phyloP scores from a whole-genome alignment of 2,329 filamentous ascomycete species.

The Paracoccidioides lutzii region DNA sequence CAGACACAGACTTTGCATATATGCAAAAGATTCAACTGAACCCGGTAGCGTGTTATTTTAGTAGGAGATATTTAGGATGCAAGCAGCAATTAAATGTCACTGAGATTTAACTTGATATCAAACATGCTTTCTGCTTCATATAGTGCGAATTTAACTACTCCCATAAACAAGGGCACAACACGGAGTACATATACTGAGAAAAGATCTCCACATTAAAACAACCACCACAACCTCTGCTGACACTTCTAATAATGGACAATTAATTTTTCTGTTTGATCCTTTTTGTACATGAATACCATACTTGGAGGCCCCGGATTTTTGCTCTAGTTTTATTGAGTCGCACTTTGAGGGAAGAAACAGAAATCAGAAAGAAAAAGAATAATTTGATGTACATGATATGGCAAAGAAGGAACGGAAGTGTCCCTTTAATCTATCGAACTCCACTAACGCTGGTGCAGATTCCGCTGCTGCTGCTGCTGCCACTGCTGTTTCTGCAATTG shows the following conservation, averaged over 20 bases:
- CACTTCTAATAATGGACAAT: background rate
- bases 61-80: background rate
- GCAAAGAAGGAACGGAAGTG: constrained; percentile 21
- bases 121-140: too few species aligned
- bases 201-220: too few species aligned
- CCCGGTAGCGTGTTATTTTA: too few species aligned
- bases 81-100: background rate
- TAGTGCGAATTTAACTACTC: too few species aligned
- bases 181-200: too few species aligned
- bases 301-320: background rate
- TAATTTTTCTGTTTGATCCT: background rate
- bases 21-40: too few species aligned
- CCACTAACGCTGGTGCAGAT: background rate
- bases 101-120: too few species aligned
- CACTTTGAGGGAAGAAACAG: background rate
- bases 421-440: constrained; percentile 13
- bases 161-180: too few species aligned
- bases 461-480: background rate
- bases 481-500: background rate
- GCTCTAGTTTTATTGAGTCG: constrained; percentile 2
- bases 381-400: constrained; percentile 35
- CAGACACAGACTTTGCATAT: too few species aligned
- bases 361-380: constrained; percentile 11
- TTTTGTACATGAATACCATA: background rate
- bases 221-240: background rate